Evolutionary conservation across 768 basidiomycete species (phyloP).

Genomic region (Mycena leptocephala): DNA sequence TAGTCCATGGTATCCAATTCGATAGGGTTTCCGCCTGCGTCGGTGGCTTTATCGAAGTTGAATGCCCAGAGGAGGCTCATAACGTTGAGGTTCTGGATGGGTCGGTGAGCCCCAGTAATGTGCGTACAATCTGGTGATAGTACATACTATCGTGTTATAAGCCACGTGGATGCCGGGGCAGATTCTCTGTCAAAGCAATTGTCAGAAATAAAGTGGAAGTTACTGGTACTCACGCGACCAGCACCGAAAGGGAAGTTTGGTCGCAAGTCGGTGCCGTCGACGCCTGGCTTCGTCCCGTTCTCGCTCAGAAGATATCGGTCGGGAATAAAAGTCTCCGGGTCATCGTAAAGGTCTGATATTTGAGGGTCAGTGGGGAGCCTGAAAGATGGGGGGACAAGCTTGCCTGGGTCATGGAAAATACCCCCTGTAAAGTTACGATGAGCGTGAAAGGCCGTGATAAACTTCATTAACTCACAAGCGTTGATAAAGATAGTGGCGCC

Average conservation of each 20-base stretch:
- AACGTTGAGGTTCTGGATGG: conserved; percentile 34
- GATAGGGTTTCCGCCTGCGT: conserved; percentile 20
- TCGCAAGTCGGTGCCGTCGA: conserved; percentile 11
- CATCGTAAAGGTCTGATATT: background rate
- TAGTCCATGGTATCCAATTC: conserved; percentile 32
- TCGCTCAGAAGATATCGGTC: background rate
- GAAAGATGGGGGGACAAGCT: background rate
- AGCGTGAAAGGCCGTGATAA: too few species aligned
- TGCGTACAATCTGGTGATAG: background rate
- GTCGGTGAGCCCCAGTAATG: background rate
- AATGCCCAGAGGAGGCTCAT: conserved; percentile 51
- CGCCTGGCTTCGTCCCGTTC: background rate
- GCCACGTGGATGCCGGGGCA: background rate
- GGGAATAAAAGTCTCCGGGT: background rate
- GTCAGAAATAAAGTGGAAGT: background rate
- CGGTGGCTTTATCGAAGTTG: conserved; percentile 36
- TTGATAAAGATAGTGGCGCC: conserved; percentile 14
- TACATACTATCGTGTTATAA: background rate
- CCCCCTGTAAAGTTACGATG: background rate
- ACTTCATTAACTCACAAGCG: background rate
- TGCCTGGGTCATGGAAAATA: conserved; percentile 17
- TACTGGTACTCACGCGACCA: conserved; percentile 13
- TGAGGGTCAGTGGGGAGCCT: too few species aligned
- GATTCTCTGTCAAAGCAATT: background rate
- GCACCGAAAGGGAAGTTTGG: conserved; percentile 18